Evolutionary conservation across 495 filamentous ascomycete species (phyloP), one percentile per base, ranked within the genome.

Genomic region (Xylaria curta): DNA sequence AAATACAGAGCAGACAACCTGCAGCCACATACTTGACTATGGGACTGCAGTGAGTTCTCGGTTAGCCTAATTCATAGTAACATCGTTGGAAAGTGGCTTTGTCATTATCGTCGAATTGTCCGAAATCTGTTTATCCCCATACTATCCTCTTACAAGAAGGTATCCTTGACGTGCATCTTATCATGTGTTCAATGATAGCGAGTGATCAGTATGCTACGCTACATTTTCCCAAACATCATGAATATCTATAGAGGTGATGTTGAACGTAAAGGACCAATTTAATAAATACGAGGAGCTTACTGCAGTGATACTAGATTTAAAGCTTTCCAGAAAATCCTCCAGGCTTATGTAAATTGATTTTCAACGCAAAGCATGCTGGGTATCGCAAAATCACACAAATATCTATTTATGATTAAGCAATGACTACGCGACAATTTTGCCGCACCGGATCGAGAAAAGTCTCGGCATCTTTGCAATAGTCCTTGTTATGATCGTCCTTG

Each of bases 401-500:
- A 12, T 36, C 6, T n/a, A 59, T n/a, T n/a, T 19, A 60, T 17
- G 31, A 60, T 40, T 31, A 61, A 49, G 54, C 19, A 46, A 28
- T 42, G 24, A 26, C 13, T 67, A 33, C 44, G 56, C 53, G 54
- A 70, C 31, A 47, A 70, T 64, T 60, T 54, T 46, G 31, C 68
- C 68, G 59, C 68, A 54, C 59, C 56, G 60, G 24, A 31, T 49
- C 58, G 28, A 33, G 66, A 38, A 59, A 10, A 44, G 38, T 36
- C 66, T 47, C 36, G 65, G 51, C 49, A 68, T 31, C 38, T 58
- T 31, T 40, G 24, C 66, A 31, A 38, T 58, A 56, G 40, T 42
- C 38, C 31, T 46, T 61, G 42, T 21, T 19, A 59, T 71, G 69
- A 71, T 71, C 69, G 62, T 49, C 69, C 69, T 71, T 71, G 69